phyloP scores from a whole-genome alignment of 768 basidiomycete genomes.

The Amanita thiersii region DNA sequence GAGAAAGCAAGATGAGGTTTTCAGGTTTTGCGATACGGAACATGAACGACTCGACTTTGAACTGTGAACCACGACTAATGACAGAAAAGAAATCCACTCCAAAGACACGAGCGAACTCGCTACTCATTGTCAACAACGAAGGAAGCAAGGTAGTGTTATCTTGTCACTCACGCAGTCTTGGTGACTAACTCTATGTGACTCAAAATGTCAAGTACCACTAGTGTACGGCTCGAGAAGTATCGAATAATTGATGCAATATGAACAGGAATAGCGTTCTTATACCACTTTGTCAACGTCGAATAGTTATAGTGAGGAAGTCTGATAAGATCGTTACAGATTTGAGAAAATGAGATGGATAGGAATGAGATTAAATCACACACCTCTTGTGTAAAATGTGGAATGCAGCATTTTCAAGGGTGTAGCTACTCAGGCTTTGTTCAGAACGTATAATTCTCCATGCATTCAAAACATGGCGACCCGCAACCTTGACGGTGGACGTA shows the following conservation, averaged over 20 bases:
- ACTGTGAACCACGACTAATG: constrained; percentile 91
- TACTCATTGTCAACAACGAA: constrained; percentile 21
- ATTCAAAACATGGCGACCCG: constrained; percentile 88
- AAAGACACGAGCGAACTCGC: constrained; percentile 96
- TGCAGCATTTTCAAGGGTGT: constrained; percentile 85
- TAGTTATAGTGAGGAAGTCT: constrained; percentile 74
- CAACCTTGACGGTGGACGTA: constrained; percentile 75
- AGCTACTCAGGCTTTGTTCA: constrained; percentile 68
- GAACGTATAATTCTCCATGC: constrained; percentile 88
- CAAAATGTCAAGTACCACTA: constrained; percentile 70
- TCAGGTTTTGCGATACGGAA: constrained; percentile 97
- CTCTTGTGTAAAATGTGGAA: constrained; percentile 74
- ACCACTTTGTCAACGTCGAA: constrained; percentile 61
- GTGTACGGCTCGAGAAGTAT: constrained; percentile 59
- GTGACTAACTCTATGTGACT: constrained; percentile 77
- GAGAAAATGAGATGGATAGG: not conserved
- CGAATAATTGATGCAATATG: constrained; percentile 48
- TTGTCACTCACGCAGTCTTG: constrained; percentile 76
- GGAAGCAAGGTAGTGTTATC: not conserved
- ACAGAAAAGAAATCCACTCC: constrained; percentile 97
- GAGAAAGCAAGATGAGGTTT: constrained; percentile 83
- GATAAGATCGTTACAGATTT: constrained; percentile 5
- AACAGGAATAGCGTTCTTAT: constrained; percentile 45
- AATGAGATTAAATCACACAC: constrained; percentile 35
- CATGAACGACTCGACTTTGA: constrained; percentile 99